These are phyloP conservation scores for Lojkania enalia DNA, from an alignment of 2,329 filamentous ascomycete genomes.

Conservation along the genomic window DNA sequence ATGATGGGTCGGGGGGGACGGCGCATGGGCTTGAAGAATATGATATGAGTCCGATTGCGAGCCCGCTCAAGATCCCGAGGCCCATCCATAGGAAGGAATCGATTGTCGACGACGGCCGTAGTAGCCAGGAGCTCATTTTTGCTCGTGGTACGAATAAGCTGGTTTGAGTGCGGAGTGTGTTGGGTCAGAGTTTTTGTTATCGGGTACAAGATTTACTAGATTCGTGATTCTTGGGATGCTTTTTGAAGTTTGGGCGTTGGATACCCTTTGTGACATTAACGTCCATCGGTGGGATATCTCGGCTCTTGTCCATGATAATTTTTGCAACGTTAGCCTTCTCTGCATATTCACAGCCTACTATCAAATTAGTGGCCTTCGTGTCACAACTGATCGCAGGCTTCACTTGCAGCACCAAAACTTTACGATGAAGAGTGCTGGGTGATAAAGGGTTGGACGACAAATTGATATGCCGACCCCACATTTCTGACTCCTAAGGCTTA, in stretches of 20 bases:
- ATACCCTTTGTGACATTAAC: neutral
- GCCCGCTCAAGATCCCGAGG: neutral
- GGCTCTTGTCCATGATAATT: no score
- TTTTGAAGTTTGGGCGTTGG: neutral
- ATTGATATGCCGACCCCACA: no score
- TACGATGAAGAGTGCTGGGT: no score
- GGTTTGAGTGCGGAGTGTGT: neutral
- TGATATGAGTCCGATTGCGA: slow-evolving; percentile 6
- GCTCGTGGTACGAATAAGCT: neutral
- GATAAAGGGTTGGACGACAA: no score
- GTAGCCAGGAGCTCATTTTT: slow-evolving; percentile 1
- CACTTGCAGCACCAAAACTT: no score
- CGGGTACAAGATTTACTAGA: no score
- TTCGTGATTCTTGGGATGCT: neutral
- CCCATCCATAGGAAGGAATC: slow-evolving; percentile 7
- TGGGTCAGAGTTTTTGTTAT: neutral
- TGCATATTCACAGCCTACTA: no score
- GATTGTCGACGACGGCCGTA: slow-evolving; percentile 12
- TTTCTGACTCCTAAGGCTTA: no score
- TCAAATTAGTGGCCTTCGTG: no score
- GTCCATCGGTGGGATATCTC: no score
- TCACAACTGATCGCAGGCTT: no score
- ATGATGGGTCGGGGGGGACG: slow-evolving; percentile 4
- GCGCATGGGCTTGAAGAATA: slow-evolving; percentile 1
- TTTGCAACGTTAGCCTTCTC: no score